Evolutionary conservation across 495 filamentous ascomycete species (phyloP), one percentile per base, ranked within the genome.

Genomic region (Xylaria palmicola): DNA sequence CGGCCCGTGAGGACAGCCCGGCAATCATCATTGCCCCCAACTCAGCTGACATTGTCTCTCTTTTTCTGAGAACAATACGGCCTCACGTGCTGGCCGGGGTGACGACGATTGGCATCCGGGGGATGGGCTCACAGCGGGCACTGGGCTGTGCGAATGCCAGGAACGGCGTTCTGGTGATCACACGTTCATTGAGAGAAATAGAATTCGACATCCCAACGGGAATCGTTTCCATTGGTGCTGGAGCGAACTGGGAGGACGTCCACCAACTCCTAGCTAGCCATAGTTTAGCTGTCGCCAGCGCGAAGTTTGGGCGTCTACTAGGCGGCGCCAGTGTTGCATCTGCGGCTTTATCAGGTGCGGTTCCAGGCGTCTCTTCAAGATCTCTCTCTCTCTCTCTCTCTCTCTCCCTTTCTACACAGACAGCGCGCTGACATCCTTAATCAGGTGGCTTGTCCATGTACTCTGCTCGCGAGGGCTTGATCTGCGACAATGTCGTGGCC

Each of bases 141-240:
- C 44, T 13, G 29, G 80, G 83, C 47, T 62, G 72, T 58, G 60
- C 73, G 0, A 76, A 70, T 43, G 75, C 73, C 40, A 47, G 81
- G n/a, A 63, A 73, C 20, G 83, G 83, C 6, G 73, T 87, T 9
- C 81, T 20, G 74, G 86, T 47, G 75, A 78, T 45, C 68, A 84
- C 24, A 49, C 56, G 20, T 64, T 72, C 6, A n/a, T 56, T 86
- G 56, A 77, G 77, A 4, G 68, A 68, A 9, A 47, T 79, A n/a
- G 37, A 37, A 26, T 19, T 78, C 7, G 36, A 37, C 26, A 20
- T 78, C 5, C 52, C 40, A 15, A 39, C 56, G 10, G 68, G 75
- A 53, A 54, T 68, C 8, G 66, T 65, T 1, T 50, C 29, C 10
- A 72, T 81, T 24, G 79, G 66, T 0, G 64, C 75, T 34, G 79